Evolutionary conservation across 768 basidiomycete species (phyloP), one percentile per base, ranked within the genome.

Genomic region (Mycena haematopus): DNA sequence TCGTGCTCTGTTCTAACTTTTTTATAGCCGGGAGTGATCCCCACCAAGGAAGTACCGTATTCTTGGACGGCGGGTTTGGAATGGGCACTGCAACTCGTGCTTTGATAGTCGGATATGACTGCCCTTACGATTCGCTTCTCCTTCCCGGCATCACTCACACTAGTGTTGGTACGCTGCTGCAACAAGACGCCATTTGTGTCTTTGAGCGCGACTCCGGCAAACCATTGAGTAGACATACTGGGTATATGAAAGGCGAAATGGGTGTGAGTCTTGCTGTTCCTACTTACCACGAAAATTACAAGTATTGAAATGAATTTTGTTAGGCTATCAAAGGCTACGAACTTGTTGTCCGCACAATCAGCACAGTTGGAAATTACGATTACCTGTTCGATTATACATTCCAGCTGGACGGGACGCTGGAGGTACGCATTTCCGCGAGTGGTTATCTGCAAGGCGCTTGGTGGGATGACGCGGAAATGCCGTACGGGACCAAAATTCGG

Each of bases 401-500:
- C 77, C 81, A 84, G 60, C 70, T 87, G 19, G 88, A 89, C 64
- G 87, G 88, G 4, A 87, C 86, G 3, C 81, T 90, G 24, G 88
- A 90, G 74, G 85, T 88, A n/a, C 79, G 85, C 1, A 33, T 88
- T 19, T 88, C 87, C 9, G 88, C 88, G 0, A 88, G 86, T 4
- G 88, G 88, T 1, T 90, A 90, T 69, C 76, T 89, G 56, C 88
- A 89, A 74, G 86, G 84, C 46, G 86, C 83, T 14, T 86, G 79
- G 70, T 88, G 85, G 82, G 81, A 83, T 35, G 62, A 76, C 1
- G 70, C 77, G 19, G 82, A 86, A 72, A 75, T 75, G 4, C 68
- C 74, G 0, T 88, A 88, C 67, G 88, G 88, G 0, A 77, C 80
- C 25, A 79, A 77, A 17, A 86, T 90, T 50, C 80, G 80, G 56